Evolutionary conservation across 2,329 filamentous ascomycete genomes (phyloP).

Genomic region (Venturia aucupariae): DNA sequence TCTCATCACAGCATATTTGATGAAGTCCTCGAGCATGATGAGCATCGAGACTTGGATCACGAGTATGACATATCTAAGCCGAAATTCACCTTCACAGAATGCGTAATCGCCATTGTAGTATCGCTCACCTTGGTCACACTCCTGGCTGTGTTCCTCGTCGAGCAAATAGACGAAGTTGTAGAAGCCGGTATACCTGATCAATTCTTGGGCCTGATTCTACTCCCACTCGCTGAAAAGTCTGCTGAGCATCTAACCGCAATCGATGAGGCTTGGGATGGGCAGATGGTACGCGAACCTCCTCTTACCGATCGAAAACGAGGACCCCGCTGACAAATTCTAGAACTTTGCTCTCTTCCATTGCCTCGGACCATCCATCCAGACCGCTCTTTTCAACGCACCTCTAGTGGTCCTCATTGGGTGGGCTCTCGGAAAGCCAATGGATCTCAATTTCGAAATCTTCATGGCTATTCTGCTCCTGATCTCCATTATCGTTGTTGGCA

Average conservation of each 20-base stretch:
- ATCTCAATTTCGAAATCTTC: constrained; percentile 66
- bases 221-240: constrained; percentile 75
- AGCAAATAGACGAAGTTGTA: constrained; percentile 58
- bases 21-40: constrained; percentile 62
- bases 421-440: constrained; percentile 54
- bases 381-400: constrained; percentile 64
- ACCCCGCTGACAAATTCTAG: not conserved
- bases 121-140: constrained; percentile 62
- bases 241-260: constrained; percentile 77
- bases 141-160: constrained; percentile 64
- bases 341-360: constrained; percentile 71
- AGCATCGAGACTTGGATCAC: constrained; percentile 55
- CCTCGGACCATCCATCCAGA: constrained; percentile 68
- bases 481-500: constrained; percentile 16
- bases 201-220: constrained; percentile 63
- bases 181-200: constrained; percentile 38
- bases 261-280: constrained; percentile 75
- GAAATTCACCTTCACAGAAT: constrained; percentile 69
- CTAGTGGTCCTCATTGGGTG: constrained; percentile 63
- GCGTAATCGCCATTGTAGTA: constrained; percentile 53
- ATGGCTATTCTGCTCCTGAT: constrained; percentile 53
- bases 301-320: not conserved
- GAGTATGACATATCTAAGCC: constrained; percentile 50
- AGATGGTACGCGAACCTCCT: constrained; percentile 25
- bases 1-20: constrained; percentile 72